These are phyloP conservation scores for Ophiosphaerella korrae DNA, from an alignment of 2,329 filamentous ascomycete species.

Conservation along the genomic window DNA sequence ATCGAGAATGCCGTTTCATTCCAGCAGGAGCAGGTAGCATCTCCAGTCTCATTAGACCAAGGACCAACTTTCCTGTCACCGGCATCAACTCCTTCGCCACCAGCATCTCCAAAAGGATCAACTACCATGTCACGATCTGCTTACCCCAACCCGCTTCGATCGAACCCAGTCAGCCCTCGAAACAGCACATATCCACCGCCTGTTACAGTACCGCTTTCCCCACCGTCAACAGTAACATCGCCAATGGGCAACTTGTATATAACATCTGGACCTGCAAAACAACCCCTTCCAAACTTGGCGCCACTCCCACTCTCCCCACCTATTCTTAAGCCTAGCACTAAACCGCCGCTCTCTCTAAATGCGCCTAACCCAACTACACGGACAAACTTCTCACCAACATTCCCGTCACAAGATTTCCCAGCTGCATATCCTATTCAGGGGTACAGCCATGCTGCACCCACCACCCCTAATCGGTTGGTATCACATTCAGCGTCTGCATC, in stretches of 20 bases:
- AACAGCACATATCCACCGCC: slow-evolving; percentile 18
- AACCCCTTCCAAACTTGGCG: slow-evolving; percentile 27
- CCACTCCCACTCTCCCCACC: slow-evolving; percentile 43
- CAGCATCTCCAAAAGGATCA: slow-evolving; percentile 28
- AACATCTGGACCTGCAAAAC: slow-evolving; percentile 18
- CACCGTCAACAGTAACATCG: slow-evolving; percentile 27
- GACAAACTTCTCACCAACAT: slow-evolving; percentile 33
- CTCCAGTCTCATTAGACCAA: slow-evolving; percentile 19
- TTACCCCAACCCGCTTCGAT: slow-evolving; percentile 31
- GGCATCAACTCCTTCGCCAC: slow-evolving; percentile 41
- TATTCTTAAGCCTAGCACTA: slow-evolving; percentile 40
- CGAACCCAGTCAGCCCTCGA: slow-evolving; percentile 22
- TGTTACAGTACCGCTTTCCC: slow-evolving; percentile 29
- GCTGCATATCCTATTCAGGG: slow-evolving; percentile 17
- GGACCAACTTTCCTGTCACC: slow-evolving; percentile 43
- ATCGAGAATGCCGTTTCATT: slow-evolving; percentile 21
- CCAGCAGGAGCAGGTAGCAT: slow-evolving; percentile 18
- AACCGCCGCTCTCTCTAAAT: slow-evolving; percentile 36
- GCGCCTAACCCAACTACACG: slow-evolving; percentile 41
- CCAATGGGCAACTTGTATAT: slow-evolving; percentile 10
- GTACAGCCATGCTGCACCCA: slow-evolving; percentile 10
- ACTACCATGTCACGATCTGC: slow-evolving; percentile 22
- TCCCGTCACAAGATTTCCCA: slow-evolving; percentile 17
- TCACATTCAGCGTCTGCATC: slow-evolving; percentile 33
- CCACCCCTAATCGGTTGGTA: not conserved